These are phyloP conservation scores for Aspergillus costaricaensis DNA, from an alignment of 2,329 filamentous ascomycete genomes.

Conservation along the genomic window DNA sequence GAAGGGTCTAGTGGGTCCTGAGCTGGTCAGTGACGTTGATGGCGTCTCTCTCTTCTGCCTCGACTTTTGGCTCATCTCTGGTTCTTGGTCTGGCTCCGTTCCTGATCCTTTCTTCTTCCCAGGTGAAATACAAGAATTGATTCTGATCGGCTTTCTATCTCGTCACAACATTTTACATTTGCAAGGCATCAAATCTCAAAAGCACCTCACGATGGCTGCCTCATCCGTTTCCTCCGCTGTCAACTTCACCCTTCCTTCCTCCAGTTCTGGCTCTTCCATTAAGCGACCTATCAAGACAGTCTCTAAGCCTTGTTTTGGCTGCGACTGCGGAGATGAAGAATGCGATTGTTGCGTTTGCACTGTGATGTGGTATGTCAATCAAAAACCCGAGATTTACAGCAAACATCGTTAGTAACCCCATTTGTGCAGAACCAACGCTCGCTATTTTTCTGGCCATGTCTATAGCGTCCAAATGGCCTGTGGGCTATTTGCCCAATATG, in stretches of 20 bases:
- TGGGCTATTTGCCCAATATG: too few species aligned
- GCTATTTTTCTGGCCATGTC: too few species aligned
- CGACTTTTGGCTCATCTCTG: not conserved
- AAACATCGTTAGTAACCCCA: not conserved
- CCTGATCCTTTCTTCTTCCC: not conserved
- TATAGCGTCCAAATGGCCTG: too few species aligned
- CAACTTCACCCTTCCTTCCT: constrained; percentile 39
- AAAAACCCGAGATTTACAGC: too few species aligned
- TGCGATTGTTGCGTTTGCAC: constrained; percentile 46
- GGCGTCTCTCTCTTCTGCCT: not conserved
- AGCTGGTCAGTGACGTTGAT: not conserved
- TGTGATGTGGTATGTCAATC: constrained; percentile 37
- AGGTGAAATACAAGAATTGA: not conserved
- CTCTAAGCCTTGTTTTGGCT: constrained; percentile 45
- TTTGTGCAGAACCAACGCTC: too few species aligned
- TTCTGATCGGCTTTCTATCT: too few species aligned
- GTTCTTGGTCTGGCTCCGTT: not conserved
- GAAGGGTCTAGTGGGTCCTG: not conserved
- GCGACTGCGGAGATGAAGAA: constrained; percentile 44
- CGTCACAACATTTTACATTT: too few species aligned
- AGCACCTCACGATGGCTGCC: constrained; percentile 18
- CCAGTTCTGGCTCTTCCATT: constrained; percentile 36
- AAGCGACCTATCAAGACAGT: constrained; percentile 42
- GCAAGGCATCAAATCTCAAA: fast-evolving
- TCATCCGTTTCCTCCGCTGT: constrained; percentile 28